Conservation (phyloP, 805 yeast genomes). For the Kazachstania martiniae region DNA sequence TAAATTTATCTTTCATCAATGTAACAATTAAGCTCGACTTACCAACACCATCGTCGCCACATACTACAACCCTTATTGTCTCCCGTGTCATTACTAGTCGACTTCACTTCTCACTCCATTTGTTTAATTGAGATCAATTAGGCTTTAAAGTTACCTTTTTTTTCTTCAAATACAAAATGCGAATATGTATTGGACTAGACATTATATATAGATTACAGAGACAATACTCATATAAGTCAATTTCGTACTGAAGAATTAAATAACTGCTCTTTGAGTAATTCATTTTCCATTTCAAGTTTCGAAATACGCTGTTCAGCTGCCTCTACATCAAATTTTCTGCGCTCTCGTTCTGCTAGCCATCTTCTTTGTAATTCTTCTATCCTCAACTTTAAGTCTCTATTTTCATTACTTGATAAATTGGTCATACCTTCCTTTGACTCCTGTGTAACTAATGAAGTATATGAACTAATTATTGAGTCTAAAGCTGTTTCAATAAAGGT, state of each 20-base stretch:
- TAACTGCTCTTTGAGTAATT: slow-evolving; percentile 26
- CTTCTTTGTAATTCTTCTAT: slow-evolving; percentile 51
- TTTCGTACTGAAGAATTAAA: slow-evolving; percentile 2
- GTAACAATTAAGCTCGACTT: slow-evolving; percentile 72
- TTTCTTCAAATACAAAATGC: too few relatives aligned
- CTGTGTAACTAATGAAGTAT: slow-evolving; percentile 27
- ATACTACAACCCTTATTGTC: slow-evolving; percentile 69
- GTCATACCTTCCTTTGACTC: slow-evolving; percentile 1
- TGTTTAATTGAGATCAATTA: too few relatives aligned
- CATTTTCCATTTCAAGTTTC: slow-evolving; percentile 48
- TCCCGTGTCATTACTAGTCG: slow-evolving; percentile 32
- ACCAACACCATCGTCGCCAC: slow-evolving; percentile 92
- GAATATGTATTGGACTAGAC: neutral
- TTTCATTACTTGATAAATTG: slow-evolving; percentile 1
- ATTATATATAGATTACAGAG: too few relatives aligned
- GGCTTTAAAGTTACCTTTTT: too few relatives aligned
- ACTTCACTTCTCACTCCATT: too few relatives aligned
- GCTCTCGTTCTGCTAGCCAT: slow-evolving; percentile 65
- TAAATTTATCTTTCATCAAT: slow-evolving; percentile 70
- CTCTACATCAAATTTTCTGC: slow-evolving; percentile 48
- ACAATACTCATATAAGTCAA: neutral
- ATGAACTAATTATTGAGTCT: slow-evolving; percentile 47
- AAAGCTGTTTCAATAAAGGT: slow-evolving; percentile 52
- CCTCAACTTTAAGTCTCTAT: slow-evolving; percentile 35
- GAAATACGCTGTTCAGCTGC: slow-evolving; percentile 42